phyloP scores from a whole-genome alignment of 176 grass and related monocot species.

The Phoenix roebelenii region DNA sequence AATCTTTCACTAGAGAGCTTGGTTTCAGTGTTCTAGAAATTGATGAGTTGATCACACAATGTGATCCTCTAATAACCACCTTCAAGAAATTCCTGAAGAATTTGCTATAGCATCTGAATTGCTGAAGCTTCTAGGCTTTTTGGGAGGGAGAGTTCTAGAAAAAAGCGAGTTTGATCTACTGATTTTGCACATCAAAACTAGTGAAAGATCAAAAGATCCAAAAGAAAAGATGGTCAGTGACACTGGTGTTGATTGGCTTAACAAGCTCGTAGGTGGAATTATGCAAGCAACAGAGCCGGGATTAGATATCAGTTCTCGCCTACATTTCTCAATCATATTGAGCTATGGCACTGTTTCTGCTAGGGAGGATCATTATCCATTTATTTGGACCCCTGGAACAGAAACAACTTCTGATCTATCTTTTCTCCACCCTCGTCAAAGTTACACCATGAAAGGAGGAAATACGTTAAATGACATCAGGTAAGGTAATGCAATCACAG shows the following conservation, averaged over 20 bases:
- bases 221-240: constrained; percentile 37
- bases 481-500: constrained; percentile 15
- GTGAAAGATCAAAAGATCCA: constrained; percentile 38
- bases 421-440: constrained; percentile 63
- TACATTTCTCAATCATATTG: constrained; percentile 58
- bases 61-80: background rate
- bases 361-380: constrained; percentile 27
- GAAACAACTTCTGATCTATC: constrained; percentile 58
- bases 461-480: constrained; percentile 57
- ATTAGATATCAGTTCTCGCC: constrained; percentile 43
- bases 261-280: constrained; percentile 50
- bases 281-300: constrained; percentile 38
- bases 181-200: constrained; percentile 43
- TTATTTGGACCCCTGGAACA: constrained; percentile 20
- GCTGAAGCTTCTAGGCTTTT: constrained; percentile 49
- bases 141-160: constrained; percentile 42
- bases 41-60: constrained; percentile 25
- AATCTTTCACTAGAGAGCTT: constrained; percentile 35
- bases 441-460: constrained; percentile 83
- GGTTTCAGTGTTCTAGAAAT: constrained; percentile 41
- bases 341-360: constrained; percentile 58
- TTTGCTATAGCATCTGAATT: constrained; percentile 22
- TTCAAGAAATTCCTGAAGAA: constrained; percentile 9
- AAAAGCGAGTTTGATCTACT: constrained; percentile 65
- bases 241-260: constrained; percentile 45